Conservation (phyloP, 2,329 filamentous ascomycete species). For the Ascochyta lentis region DNA sequence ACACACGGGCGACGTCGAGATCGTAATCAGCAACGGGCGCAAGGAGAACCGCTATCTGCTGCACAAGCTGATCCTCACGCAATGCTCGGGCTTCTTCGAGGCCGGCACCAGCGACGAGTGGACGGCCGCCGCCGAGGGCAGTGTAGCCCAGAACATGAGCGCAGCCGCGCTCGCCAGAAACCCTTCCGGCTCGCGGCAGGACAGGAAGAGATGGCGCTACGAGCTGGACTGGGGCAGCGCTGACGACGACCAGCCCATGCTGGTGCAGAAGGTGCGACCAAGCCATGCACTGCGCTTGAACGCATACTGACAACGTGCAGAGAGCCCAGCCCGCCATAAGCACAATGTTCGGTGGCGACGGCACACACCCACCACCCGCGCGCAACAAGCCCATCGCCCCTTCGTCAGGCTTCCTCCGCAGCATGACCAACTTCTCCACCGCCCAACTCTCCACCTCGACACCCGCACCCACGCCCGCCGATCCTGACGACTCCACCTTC, state of each 20-base stretch:
- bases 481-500: slow-evolving; percentile 73
- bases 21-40: slow-evolving; percentile 72
- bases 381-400: slow-evolving; percentile 70
- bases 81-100: slow-evolving; percentile 94
- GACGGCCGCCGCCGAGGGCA: slow-evolving; percentile 57
- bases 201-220: slow-evolving; percentile 78
- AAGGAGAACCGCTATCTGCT: slow-evolving; percentile 85
- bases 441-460: slow-evolving; percentile 16
- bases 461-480: slow-evolving; percentile 57
- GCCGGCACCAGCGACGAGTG: slow-evolving; percentile 82
- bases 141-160: slow-evolving; percentile 30
- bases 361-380: slow-evolving; percentile 52
- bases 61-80: slow-evolving; percentile 83
- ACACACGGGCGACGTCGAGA: slow-evolving; percentile 91
- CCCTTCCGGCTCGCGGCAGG: slow-evolving; percentile 49
- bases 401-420: slow-evolving; percentile 80
- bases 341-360: slow-evolving; percentile 65
- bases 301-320: slow-evolving; percentile 21
- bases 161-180: slow-evolving; percentile 49
- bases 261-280: slow-evolving; percentile 75
- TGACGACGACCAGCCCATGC: slow-evolving; percentile 79
- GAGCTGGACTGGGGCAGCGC: slow-evolving; percentile 79
- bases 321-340: slow-evolving; percentile 40
- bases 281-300: neutral
- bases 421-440: slow-evolving; percentile 78